Conservation (phyloP, 2,329 filamentous ascomycete genomes). For the Trichoderma sp. region DNA sequence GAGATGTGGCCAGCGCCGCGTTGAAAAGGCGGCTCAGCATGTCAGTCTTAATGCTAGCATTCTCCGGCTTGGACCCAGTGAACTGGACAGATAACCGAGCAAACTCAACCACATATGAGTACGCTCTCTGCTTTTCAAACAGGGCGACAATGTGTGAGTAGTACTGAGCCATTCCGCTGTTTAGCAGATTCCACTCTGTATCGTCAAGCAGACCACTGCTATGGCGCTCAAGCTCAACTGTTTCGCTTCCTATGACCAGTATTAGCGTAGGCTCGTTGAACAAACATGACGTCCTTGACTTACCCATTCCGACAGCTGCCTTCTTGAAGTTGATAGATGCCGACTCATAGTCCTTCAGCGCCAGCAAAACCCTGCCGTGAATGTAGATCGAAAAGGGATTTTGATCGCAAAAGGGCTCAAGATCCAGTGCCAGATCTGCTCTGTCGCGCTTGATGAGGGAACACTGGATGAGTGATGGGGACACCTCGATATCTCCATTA, state of each 20-base stretch:
- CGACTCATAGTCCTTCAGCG: slow-evolving; percentile 67
- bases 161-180: slow-evolving; percentile 77
- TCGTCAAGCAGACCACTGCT: slow-evolving; percentile 70
- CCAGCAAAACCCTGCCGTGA: slow-evolving; percentile 75
- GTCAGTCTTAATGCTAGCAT: slow-evolving; percentile 56
- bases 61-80: slow-evolving; percentile 33
- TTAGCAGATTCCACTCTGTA: slow-evolving; percentile 66
- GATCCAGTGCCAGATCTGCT: slow-evolving; percentile 58
- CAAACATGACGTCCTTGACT: slow-evolving; percentile 33
- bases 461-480: slow-evolving; percentile 60
- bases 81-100: slow-evolving; percentile 72
- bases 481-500: slow-evolving; percentile 65
- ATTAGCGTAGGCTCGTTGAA: neutral
- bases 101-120: slow-evolving; percentile 82
- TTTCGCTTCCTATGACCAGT: slow-evolving; percentile 41
- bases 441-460: slow-evolving; percentile 58
- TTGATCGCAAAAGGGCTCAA: slow-evolving; percentile 54
- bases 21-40: slow-evolving; percentile 83
- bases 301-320: slow-evolving; percentile 79
- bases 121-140: slow-evolving; percentile 74
- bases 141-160: slow-evolving; percentile 82
- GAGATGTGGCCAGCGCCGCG: slow-evolving; percentile 72
- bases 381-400: slow-evolving; percentile 73
- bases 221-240: slow-evolving; percentile 50
- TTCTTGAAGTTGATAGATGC: slow-evolving; percentile 78